Conservation (phyloP, 345 rosid genomes). For the Sonneratia caseolaris region DNA sequence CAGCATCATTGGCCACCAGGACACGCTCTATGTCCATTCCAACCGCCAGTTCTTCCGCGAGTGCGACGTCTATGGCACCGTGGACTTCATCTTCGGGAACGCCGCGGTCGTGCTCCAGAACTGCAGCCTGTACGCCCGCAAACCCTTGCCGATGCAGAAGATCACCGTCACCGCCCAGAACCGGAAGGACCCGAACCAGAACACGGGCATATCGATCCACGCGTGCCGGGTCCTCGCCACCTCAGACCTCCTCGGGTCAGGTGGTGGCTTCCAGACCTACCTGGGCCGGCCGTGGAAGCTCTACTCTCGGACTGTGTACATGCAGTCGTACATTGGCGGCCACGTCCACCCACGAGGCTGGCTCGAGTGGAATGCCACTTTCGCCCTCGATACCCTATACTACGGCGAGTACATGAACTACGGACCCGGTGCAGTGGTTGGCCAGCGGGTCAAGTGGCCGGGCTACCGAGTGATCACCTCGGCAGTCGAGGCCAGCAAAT, state of each 20-base stretch:
- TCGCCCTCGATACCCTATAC: slow-evolving; percentile 76
- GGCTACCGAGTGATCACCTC: slow-evolving; percentile 72
- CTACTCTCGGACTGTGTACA: slow-evolving; percentile 60
- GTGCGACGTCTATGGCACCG: slow-evolving; percentile 80
- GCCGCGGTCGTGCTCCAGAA: slow-evolving; percentile 91
- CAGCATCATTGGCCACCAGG: slow-evolving; percentile 77
- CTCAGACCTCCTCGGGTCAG: slow-evolving; percentile 37
- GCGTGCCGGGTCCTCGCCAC: slow-evolving; percentile 57
- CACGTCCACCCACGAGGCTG: slow-evolving; percentile 86
- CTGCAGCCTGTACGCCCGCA: slow-evolving; percentile 73
- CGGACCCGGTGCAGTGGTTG: slow-evolving; percentile 68
- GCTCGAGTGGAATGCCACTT: slow-evolving; percentile 81
- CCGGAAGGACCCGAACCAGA: slow-evolving; percentile 88
- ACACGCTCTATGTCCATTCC: slow-evolving; percentile 87
- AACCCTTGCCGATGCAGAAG: slow-evolving; percentile 69
- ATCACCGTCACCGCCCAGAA: slow-evolving; percentile 97
- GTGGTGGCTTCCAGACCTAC: slow-evolving; percentile 47
- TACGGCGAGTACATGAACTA: slow-evolving; percentile 84
- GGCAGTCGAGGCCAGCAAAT: slow-evolving; percentile 50
- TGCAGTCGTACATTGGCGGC: slow-evolving; percentile 61
- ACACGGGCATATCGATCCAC: slow-evolving; percentile 91
- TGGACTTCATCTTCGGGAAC: slow-evolving; percentile 91
- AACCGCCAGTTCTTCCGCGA: slow-evolving; percentile 92
- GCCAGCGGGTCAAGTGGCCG: slow-evolving; percentile 71
- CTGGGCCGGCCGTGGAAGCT: slow-evolving; percentile 95